Base-by-base conservation (phyloP, 169 alveolate genomes). In the Plasmodium relictum region DNA sequence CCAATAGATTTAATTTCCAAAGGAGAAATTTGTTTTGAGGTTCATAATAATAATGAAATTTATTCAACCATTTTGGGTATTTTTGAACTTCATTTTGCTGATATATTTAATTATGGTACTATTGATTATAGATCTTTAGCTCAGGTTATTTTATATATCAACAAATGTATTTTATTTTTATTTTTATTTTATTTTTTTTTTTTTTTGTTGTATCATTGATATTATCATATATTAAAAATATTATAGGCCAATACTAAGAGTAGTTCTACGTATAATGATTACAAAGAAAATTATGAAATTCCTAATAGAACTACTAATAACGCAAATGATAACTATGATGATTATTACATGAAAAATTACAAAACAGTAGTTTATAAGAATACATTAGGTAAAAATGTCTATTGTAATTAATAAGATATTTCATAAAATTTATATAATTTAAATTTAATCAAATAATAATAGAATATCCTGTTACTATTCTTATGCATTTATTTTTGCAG, bases 11-110 rank as follows among this genome's bases (percentile, higher is more conserved):
- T 95, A 78, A 74, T 90, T 22, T 95, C 97, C 20, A 95, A 94
- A 83, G 97, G 97, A 39, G 97, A 96, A 6, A 93, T 95, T 16
- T 91, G 92, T 41, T 92, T 95, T 50, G 97, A 95, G 76, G 97
- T 94, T 42, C 95, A 96, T 95, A 95, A 95, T 88, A 89, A 89
- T 44, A 93, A 89, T 62, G 97, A 95, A 70, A 83, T 96, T 20
- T 88, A 96, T 39, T 93, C 96, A 45, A 93, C 93, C 14, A 91
- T 95, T 66, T 90, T 95, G 50, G 97, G 97, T 1, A 93, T 94
- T 22, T 95, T 92, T 22, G 97, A 95, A 66, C 76, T 95, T 7
- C 93, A 94, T 22, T 73, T 95, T 52, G 92, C 96, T 31, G 94
- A 87, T 44, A 69, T 92, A 18, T 94, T 80, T 88, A 90, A 92